Conservation (phyloP, 139 green algal species). For the Gonium pectorale region DNA sequence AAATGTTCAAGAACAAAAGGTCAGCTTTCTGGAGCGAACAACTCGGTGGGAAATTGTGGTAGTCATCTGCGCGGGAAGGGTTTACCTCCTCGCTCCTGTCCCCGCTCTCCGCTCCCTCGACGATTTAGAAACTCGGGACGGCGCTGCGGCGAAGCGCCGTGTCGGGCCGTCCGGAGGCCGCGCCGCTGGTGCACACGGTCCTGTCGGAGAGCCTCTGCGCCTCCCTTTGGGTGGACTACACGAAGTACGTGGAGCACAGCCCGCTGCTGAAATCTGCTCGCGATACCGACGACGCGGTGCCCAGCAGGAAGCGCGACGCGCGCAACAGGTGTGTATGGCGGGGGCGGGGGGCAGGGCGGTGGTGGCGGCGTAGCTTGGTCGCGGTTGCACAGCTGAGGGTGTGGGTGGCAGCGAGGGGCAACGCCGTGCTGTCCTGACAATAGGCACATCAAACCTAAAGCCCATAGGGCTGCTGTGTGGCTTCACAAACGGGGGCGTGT, state of each 20-base stretch:
- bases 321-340: no score
- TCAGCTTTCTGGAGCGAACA: no score
- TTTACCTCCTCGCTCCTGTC: no score
- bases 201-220: background rate
- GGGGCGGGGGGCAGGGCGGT: background rate
- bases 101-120: no score
- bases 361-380: background rate
- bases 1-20: no score
- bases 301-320: no score
- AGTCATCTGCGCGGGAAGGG: no score
- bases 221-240: background rate
- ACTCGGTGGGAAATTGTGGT: no score
- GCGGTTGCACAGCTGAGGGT: background rate
- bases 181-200: background rate
- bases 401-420: background rate
- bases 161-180: background rate
- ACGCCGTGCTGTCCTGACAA: background rate
- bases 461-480: no score
- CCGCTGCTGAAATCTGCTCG: background rate
- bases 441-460: no score
- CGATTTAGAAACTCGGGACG: conserved; percentile 10
- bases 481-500: no score
- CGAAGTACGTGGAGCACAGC: background rate
- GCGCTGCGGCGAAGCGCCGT: background rate
- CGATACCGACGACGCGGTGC: background rate